Evolutionary conservation across 306 rosid genomes (phyloP).

Genomic region (Rosa persica): DNA sequence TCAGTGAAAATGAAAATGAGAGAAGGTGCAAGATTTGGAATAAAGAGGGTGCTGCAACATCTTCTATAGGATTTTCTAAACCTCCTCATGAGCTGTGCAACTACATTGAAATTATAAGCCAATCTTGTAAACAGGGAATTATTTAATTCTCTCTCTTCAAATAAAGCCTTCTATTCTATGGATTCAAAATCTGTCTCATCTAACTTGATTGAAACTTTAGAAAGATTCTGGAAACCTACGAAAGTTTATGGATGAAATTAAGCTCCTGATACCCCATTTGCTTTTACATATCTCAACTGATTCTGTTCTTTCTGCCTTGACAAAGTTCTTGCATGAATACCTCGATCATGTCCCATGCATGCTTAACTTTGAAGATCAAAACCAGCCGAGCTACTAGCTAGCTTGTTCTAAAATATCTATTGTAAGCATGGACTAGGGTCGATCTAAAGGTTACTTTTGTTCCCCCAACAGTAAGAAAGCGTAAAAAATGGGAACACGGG

Average conservation of each 20-base stretch:
- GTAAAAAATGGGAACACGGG: not conserved
- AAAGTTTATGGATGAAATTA: not conserved
- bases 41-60: not conserved
- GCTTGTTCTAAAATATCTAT: not conserved
- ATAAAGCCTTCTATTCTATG: not conserved
- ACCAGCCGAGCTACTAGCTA: not conserved
- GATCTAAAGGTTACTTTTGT: not conserved
- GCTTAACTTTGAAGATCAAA: not conserved
- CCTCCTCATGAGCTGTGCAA: constrained; percentile 3
- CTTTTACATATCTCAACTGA: not conserved
- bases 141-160: not conserved
- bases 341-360: too few relatives aligned
- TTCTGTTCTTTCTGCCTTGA: not conserved
- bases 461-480: not conserved
- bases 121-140: not conserved
- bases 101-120: not conserved
- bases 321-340: not conserved
- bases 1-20: constrained; percentile 20
- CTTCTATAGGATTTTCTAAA: not conserved
- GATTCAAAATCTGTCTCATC: not conserved
- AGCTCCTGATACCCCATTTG: not conserved
- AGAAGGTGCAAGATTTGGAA: not conserved
- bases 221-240: not conserved
- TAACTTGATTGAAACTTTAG: not conserved
- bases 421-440: not conserved